Conservation (phyloP, 768 basidiomycete species). For the Hygrocybe coccinea region DNA sequence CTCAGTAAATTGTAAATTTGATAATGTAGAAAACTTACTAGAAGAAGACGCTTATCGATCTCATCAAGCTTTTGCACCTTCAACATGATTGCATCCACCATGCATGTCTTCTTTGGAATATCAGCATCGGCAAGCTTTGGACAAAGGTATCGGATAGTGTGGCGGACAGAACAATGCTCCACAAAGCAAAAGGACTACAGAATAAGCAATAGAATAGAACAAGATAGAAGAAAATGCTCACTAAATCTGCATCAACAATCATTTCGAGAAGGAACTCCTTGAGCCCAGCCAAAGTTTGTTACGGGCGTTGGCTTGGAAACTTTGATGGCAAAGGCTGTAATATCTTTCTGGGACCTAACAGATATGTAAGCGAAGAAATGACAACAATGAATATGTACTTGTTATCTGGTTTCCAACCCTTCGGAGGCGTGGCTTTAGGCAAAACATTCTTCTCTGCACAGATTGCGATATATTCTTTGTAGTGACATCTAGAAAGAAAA, state of each 20-base stretch:
- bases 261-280: constrained; percentile 16
- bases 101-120: constrained; percentile 13
- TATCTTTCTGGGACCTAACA: too few species aligned
- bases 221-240: too few species aligned
- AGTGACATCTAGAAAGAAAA: constrained; percentile 10
- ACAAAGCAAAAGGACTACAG: constrained; percentile 20
- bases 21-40: too few species aligned
- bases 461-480: constrained; percentile 6
- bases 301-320: constrained; percentile 1
- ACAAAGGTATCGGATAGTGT: constrained; percentile 7
- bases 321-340: constrained; percentile 10
- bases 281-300: constrained; percentile 10
- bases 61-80: constrained; percentile 12
- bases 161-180: constrained; percentile 8
- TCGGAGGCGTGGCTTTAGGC: constrained; percentile 11
- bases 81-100: constrained; percentile 6
- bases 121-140: constrained; percentile 8
- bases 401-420: constrained; percentile 5
- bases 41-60: constrained; percentile 8
- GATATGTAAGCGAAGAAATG: too few species aligned
- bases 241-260: constrained; percentile 16
- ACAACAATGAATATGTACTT: too few species aligned
- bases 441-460: constrained; percentile 6
- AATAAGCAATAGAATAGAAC: too few species aligned
- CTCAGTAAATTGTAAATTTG: too few species aligned